Base-by-base conservation (phyloP, 768 basidiomycete species). In the Mycena epipterygia region DNA sequence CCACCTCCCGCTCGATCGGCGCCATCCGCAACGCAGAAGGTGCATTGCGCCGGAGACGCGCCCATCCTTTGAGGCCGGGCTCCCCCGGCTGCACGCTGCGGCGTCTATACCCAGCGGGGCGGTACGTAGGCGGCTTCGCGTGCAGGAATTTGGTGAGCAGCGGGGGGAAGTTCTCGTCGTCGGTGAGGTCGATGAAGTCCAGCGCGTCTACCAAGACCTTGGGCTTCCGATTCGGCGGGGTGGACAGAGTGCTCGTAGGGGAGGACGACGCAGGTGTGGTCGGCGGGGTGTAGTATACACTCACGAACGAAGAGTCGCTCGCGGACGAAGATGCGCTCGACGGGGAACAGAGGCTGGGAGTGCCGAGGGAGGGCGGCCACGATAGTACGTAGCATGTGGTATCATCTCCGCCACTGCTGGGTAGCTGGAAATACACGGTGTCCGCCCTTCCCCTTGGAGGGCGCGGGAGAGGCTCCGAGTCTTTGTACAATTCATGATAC, bases 11-110 rank as follows among this genome's bases (percentile, higher is more conserved):
- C 23, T 39, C n/a, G 14, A 51, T 42, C 25, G 46, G 13, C 46
- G n/a, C 23, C 46, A 48, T 48, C 17, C 13, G 39, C 57, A 60
- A 35, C 9, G 68, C 41, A 35, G 68, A 59, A 17, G 68, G 72
- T 4, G 72, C 67, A 16, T 52, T 39, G n/a, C 59, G 48, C 23
- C 68, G 72, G 39, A 73, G 72, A 42, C 72, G 72, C 11, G 64
- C 64, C 55, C 27, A 52, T 9, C 72, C 72, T 13, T 41, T 66
- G 25, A 66, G 68, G 29, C 27, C 19, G 23, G 32, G 9, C 7
- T 68, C 55, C 46, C 29, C 30, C 6, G 33, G 1, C 51, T 14
- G 49, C 19, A 25, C 2, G 19, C 25, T 17, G 33, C 33, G 51
- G 12, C 27, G 52, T 60, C 5, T n/a, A 25, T 33, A 32, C 6